Percentiles rank a stretch among this genome's conserved stretches.
These are phyloP conservation scores for Mycena epipterygia DNA, from an alignment of 768 basidiomycete species.

Conservation along the genomic window DNA sequence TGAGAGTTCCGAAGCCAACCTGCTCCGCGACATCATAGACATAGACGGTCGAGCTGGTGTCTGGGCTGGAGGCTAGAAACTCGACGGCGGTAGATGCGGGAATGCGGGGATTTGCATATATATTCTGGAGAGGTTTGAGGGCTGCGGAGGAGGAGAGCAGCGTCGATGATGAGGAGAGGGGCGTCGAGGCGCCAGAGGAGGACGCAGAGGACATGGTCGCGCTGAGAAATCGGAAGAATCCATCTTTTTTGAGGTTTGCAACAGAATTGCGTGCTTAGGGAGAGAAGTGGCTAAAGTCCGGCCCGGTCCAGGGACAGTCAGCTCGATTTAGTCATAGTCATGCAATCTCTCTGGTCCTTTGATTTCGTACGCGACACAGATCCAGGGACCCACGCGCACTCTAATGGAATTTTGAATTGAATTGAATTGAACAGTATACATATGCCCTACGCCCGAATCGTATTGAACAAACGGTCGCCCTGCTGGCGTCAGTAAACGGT, in stretches of 20 bases:
- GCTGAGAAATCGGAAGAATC: conserved; percentile 18
- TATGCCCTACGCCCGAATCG: conserved; percentile 57
- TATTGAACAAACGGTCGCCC: conserved; percentile 92
- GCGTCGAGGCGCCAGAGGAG: conserved; percentile 55
- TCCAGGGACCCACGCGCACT: no score
- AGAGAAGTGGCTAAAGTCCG: no score
- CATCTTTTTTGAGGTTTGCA: conserved; percentile 18
- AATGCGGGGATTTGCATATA: conserved; percentile 58
- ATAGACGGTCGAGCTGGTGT: conserved; percentile 77
- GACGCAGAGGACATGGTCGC: conserved; percentile 35
- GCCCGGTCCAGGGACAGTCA: no score
- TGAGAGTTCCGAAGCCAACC: conserved; percentile 82
- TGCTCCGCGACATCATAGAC: conserved; percentile 89
- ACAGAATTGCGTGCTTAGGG: no score
- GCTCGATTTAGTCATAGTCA: conserved; percentile 58
- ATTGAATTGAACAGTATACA: no score
- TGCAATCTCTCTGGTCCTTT: conserved; percentile 46
- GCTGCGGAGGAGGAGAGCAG: conserved; percentile 52
- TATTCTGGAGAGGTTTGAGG: conserved; percentile 41
- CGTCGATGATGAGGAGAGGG: conserved; percentile 58
- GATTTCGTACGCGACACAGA: no score
- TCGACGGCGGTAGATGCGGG: conserved; percentile 79
- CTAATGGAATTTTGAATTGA: no score
- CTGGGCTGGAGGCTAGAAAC: conserved; percentile 69
- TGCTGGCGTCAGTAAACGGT: conserved; percentile 44